Conservation (phyloP, 2,329 filamentous ascomycete species). For the Cladophialophora carrionii region DNA sequence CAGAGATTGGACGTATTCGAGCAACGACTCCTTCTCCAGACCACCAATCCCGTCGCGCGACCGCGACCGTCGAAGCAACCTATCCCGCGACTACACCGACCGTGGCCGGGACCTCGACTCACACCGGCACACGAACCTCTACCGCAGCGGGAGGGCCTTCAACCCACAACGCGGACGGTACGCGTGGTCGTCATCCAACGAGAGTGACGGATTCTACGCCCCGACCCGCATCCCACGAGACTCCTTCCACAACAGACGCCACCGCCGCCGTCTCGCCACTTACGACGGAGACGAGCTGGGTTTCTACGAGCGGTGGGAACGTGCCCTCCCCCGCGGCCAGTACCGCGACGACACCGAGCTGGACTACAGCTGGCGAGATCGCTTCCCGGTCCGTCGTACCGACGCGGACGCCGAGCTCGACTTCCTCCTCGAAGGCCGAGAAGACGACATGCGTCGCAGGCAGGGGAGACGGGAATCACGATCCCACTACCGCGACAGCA, state of each 20-base stretch:
- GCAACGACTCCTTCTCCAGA: not conserved
- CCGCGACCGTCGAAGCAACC: not conserved
- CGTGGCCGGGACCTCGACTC: not conserved
- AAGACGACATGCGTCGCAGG: not conserved
- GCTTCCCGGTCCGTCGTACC: not conserved
- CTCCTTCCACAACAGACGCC: not conserved
- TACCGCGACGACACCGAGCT: not conserved
- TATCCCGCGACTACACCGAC: not conserved
- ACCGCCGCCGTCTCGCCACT: not conserved
- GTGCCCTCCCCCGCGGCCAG: not conserved
- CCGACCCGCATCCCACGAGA: not conserved
- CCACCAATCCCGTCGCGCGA: not conserved
- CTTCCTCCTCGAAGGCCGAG: not conserved
- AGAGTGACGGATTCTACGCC: not conserved
- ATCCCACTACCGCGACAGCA: not conserved
- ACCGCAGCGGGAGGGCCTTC: not conserved
- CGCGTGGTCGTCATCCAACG: not conserved
- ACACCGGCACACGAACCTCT: not conserved
- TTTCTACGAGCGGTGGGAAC: not conserved
- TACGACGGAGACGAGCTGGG: not conserved
- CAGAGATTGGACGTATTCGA: not conserved
- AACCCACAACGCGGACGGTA: not conserved
- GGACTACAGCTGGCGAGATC: not conserved
- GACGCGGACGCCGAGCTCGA: not conserved
- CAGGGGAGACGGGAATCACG: not conserved